Base-by-base conservation (phyloP, 129 eudicot genomes). In the Escallonia herrerae region DNA sequence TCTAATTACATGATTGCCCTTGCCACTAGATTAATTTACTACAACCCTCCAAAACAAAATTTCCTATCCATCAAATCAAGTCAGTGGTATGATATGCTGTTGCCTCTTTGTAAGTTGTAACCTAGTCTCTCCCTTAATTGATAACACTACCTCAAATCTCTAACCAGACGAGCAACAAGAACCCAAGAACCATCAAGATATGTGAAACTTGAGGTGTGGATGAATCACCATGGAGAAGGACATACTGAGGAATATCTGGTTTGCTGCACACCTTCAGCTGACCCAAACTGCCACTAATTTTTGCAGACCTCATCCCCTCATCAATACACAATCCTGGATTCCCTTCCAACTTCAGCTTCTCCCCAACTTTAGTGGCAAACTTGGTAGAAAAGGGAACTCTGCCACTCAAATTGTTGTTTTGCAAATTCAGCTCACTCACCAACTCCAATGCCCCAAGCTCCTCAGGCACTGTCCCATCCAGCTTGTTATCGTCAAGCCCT, bases 371-470 rank as follows among this genome's bases (percentile, higher is more conserved):
- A 38, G 78, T 66, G 22, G 68, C 66, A 74, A 90, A 83, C 12
- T 66, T 56, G 15, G 70, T 64, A 54, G 85, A 69, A 76, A 90
- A 86, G 42, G 97, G 86, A 4, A 90, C 7, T 39, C 69, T 83
- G 53, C 97, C 97, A 72, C 86, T 81, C 75, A 90, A 68, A 73
- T 62, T 84, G 70, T 90, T 90, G 77, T 83, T 86, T 41, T 75
- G 76, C 71, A 90, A 70, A 74, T 90, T 79, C 71, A 90, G 45
- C 74, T 86, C 97, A 70, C 52, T 77, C 59, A 90, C 58, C 53
- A 47, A 52, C 40, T 67, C 71, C 63, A 90, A 72, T 10, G 65
- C 56, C 65, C 67, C 95, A 81, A 90, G 75, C 77, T 86, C 97
- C 69, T 69, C 50, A 4, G 97, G 97, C 40, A 90, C 80, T 55